Evolutionary conservation across 495 filamentous ascomycete genomes (phyloP), one percentile per base, ranked within the genome.

Genomic region (Podospora comata): DNA sequence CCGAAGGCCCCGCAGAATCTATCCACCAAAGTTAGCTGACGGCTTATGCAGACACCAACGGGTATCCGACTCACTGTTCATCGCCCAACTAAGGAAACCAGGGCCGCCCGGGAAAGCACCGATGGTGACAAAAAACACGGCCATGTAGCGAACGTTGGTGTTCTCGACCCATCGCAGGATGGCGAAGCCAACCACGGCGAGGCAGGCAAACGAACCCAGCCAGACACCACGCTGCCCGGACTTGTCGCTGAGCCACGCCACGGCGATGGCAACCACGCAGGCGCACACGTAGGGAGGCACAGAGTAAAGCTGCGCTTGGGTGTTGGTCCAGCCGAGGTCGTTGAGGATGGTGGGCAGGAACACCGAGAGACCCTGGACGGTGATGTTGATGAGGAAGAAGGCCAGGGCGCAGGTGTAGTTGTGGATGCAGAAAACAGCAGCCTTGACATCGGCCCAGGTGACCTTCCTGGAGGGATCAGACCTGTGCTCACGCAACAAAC

Each of bases 151-250:
- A 5, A 76, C 61, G 44, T 77, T 68, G 44, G 75, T 19, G 26
- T 72, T 30, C 19, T 58, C 66, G 39, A 70, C 68, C 74, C 72
- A 76, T 62, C 75, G 67, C 19, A 75, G 67, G 28, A 77, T 75
- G 15, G 71, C 75, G 64, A 84, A 85, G 0, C 83, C 82, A 11
- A 76, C 64, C 5, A 82, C 68, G n/a, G 80, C 82, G n/a, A 86
- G 67, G 28, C 78, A 68, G 18, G 81, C 74, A 67, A 83, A 85
- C 0, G 66, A 39, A 5, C 81, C 76, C 0, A 82, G 77, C 65
- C 77, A 93, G 19, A 92, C 76, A 0, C 91, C 93, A 30, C 90
- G 83, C 74, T 86, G 82, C 30, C 81, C 79, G 6, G 79, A 83
- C 53, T 84, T 82, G 74, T 92, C 89, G 39, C 85, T 85, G 66